These are phyloP conservation scores for Candida verbasci DNA, from an alignment of 805 yeast genomes.

Conservation along the genomic window DNA sequence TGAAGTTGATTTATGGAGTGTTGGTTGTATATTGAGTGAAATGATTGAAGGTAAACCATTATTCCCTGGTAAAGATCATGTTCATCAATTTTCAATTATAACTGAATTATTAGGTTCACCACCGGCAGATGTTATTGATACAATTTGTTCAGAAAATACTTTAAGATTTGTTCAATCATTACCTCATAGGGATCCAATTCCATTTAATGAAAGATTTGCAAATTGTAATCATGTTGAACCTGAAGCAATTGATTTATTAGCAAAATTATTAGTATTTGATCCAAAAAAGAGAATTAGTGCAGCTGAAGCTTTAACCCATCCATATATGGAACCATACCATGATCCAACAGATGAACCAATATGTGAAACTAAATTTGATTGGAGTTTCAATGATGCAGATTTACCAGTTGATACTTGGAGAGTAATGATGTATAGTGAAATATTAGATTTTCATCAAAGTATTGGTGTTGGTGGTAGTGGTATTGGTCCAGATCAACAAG, in stretches of 20 bases:
- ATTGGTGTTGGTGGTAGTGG: constrained; percentile 41
- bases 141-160: constrained; percentile 94
- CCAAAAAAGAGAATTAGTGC: constrained; percentile 94
- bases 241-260: constrained; percentile 82
- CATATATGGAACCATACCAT: constrained; percentile 91
- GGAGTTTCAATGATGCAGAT: constrained; percentile 98
- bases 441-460: constrained; percentile 90
- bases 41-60: constrained; percentile 97
- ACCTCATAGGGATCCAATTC: constrained; percentile 90
- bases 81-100: constrained; percentile 94
- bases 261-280: constrained; percentile 89
- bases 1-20: constrained; percentile 97
- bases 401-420: constrained; percentile 98
- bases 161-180: constrained; percentile 88
- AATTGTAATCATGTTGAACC: constrained; percentile 61
- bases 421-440: constrained; percentile 98
- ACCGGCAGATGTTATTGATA: constrained; percentile 91
- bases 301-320: constrained; percentile 82
- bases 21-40: constrained; percentile 95
- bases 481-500: constrained; percentile 16
- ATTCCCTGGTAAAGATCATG: constrained; percentile 98
- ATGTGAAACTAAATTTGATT: constrained; percentile 88
- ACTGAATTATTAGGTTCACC: constrained; percentile 96
- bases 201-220: constrained; percentile 76
- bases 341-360: constrained; percentile 97